phyloP scores from a whole-genome alignment of 73 alveolate genomes.

The Symbiodinium pilosum region DNA sequence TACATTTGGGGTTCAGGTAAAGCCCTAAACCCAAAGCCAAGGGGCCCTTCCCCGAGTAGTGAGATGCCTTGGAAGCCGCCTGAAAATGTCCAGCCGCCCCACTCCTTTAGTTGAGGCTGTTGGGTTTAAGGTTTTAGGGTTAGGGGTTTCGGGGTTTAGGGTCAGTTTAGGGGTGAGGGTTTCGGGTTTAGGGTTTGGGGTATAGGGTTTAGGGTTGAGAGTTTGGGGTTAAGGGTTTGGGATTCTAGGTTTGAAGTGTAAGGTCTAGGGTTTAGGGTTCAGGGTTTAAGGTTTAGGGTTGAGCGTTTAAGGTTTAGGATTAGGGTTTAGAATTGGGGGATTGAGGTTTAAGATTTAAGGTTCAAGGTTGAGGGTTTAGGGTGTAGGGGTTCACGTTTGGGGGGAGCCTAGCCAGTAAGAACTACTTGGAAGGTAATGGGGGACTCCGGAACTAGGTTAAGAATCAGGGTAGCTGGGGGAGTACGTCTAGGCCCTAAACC shows the following conservation, averaged over 20 bases:
- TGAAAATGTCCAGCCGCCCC: conserved; percentile 6
- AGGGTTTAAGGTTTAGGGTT: background rate
- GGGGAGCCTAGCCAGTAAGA: no score
- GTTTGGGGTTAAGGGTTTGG: background rate
- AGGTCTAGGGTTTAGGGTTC: background rate
- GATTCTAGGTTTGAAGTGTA: background rate
- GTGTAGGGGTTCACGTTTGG: background rate
- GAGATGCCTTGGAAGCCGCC: background rate
- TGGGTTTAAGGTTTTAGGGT: background rate
- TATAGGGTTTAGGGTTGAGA: background rate
- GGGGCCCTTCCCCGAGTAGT: background rate
- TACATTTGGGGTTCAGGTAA: background rate
- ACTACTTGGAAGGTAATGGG: no score
- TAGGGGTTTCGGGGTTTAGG: background rate
- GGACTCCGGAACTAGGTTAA: no score
- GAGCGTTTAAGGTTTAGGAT: background rate
- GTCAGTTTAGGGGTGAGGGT: background rate
- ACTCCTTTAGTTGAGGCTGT: background rate
- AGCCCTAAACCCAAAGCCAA: background rate
- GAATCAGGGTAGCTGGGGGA: no score
- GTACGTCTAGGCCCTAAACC: background rate
- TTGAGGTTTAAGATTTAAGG: background rate
- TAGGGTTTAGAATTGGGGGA: background rate
- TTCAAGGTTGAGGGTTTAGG: background rate
- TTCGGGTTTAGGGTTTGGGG: background rate